Evolutionary conservation across 2,329 filamentous ascomycete genomes (phyloP).

Genomic region (Fusarium pseudocircinatum): DNA sequence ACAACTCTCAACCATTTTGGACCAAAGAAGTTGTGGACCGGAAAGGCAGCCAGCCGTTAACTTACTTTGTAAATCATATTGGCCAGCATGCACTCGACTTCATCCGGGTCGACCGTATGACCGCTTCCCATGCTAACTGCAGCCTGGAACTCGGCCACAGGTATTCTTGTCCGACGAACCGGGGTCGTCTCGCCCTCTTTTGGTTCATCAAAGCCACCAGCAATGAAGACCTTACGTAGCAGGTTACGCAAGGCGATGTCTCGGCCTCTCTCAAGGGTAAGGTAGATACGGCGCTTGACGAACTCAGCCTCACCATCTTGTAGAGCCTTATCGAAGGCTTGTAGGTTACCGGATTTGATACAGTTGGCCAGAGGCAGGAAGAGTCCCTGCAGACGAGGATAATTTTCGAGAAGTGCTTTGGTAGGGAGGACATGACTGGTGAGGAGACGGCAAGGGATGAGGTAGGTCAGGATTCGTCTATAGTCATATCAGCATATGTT

Average conservation of each 20-base stretch:
- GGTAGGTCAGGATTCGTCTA: slow-evolving; percentile 90
- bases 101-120: slow-evolving; percentile 80
- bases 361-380: slow-evolving; percentile 82
- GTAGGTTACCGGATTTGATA: slow-evolving; percentile 84
- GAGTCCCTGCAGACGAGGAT: slow-evolving; percentile 78
- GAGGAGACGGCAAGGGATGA: slow-evolving; percentile 91
- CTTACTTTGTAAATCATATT: slow-evolving; percentile 98
- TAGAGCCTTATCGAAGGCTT: slow-evolving; percentile 84
- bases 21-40: background rate
- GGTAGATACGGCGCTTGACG: slow-evolving; percentile 90
- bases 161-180: slow-evolving; percentile 78
- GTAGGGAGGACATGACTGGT: slow-evolving; percentile 88
- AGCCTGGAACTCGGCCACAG: slow-evolving; percentile 84
- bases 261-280: slow-evolving; percentile 90
- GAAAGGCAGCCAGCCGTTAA: slow-evolving; percentile 13
- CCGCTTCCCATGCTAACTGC: slow-evolving; percentile 80
- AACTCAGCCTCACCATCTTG: slow-evolving; percentile 89
- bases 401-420: slow-evolving; percentile 73
- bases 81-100: slow-evolving; percentile 93
- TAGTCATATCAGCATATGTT: slow-evolving; percentile 5
- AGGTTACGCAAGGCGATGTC: slow-evolving; percentile 94
- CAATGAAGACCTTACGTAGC: slow-evolving; percentile 88
- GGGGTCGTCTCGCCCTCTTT: slow-evolving; percentile 73
- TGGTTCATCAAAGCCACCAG: slow-evolving; percentile 80
- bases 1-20: background rate